Percentiles rank a stretch among this genome's conserved stretches.
Evolutionary conservation across 2,329 filamentous ascomycete species (phyloP).

Genomic region (Furcasterigmium sp.): DNA sequence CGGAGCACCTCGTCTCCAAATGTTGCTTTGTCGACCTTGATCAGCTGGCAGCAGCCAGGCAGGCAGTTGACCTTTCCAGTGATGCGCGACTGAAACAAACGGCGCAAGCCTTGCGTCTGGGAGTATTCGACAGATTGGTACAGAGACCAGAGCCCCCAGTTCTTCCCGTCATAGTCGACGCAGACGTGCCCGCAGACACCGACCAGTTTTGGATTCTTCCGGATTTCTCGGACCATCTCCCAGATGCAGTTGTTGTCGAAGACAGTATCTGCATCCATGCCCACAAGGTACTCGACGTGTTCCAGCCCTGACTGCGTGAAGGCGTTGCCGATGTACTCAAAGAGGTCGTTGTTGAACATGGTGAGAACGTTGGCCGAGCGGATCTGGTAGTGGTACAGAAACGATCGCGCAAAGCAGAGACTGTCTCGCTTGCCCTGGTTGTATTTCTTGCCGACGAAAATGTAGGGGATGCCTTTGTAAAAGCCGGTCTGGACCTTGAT

Average conservation of each 20-base stretch:
- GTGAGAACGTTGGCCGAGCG: conserved; percentile 34
- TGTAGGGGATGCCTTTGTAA: conserved; percentile 39
- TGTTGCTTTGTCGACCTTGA: conserved; percentile 42
- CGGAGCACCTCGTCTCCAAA: conserved; percentile 40
- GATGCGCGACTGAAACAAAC: conserved; percentile 42
- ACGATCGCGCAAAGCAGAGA: conserved; percentile 41
- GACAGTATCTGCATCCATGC: conserved; percentile 44
- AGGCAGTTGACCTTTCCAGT: conserved; percentile 45
- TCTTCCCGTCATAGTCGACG: conserved; percentile 35
- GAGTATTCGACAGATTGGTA: conserved; percentile 45
- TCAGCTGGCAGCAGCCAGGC: conserved; percentile 43
- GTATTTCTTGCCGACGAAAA: conserved; percentile 42
- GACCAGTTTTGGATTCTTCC: conserved; percentile 34
- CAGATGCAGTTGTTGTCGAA: conserved; percentile 38
- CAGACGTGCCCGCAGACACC: conserved; percentile 44
- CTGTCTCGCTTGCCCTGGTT: conserved; percentile 46
- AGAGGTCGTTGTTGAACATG: conserved; percentile 40
- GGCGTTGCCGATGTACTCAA: conserved; percentile 31
- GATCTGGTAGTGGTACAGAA: conserved; percentile 41
- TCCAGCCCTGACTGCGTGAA: conserved; percentile 31
- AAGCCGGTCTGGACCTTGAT: conserved; percentile 35
- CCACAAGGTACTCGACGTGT: conserved; percentile 35
- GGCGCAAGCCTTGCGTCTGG: conserved; percentile 38
- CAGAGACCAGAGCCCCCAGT: conserved; percentile 38
- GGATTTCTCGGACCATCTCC: conserved; percentile 37